Percentiles rank a stretch among this genome's conserved stretches.
phyloP scores from a whole-genome alignment of 371 early-diverging fungal species.

The Massospora cicadina region DNA sequence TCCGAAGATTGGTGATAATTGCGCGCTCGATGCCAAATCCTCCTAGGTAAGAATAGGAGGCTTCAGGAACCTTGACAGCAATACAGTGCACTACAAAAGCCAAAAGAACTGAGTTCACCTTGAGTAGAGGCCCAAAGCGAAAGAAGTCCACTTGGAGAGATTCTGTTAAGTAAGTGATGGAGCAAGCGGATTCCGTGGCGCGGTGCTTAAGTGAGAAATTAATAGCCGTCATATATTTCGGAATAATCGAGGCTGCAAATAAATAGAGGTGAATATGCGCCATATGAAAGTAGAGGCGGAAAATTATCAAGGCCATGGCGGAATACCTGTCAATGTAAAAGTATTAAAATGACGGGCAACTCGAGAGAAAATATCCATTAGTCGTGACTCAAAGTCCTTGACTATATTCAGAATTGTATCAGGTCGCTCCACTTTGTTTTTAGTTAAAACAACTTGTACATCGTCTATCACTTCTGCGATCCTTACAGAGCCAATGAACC shows the following conservation, averaged over 20 bases:
- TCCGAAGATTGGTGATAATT: not conserved
- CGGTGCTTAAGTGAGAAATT: not conserved
- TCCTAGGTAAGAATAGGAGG: not conserved
- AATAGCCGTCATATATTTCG: not conserved
- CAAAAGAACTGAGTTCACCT: not conserved
- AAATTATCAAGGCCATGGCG: not conserved
- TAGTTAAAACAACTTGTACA: not conserved
- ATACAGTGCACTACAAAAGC: not conserved
- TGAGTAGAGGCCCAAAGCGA: conserved; percentile 7
- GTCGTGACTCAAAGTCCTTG: not conserved
- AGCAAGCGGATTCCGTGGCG: not conserved
- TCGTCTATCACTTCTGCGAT: not conserved
- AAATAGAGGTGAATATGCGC: conserved; percentile 1
- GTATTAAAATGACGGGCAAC: not conserved
- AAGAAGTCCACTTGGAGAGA: not conserved
- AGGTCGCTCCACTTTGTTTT: not conserved
- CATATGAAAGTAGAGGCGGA: not conserved
- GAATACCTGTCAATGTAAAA: not conserved
- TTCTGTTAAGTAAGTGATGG: not conserved
- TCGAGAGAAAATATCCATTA: no score
- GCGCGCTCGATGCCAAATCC: not conserved
- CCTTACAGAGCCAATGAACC: not conserved
- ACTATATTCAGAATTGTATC: not conserved
- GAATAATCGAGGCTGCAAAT: not conserved
- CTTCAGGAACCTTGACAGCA: not conserved